Evolutionary conservation across 345 rosid genomes (phyloP).

Genomic region (Rhodamnia argentea): DNA sequence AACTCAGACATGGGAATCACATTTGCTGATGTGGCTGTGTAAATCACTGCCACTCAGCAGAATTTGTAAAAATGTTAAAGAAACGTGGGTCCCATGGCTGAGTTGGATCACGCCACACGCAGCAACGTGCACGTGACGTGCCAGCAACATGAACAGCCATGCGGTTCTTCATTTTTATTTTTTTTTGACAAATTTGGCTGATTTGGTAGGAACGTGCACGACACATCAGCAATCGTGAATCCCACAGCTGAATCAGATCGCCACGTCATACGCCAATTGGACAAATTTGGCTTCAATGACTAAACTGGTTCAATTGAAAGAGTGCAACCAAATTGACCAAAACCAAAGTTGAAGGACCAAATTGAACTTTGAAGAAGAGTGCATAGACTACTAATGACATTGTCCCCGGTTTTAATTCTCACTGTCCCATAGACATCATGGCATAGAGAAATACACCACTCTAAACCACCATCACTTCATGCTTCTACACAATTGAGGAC

Average conservation of each 20-base stretch:
- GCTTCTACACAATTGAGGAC: background rate
- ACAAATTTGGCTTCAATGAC: background rate
- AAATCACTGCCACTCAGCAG: background rate
- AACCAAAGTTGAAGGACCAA: background rate
- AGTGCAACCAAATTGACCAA: background rate
- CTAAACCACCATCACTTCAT: background rate
- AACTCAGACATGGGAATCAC: background rate
- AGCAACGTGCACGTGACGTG: background rate
- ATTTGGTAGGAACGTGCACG: background rate
- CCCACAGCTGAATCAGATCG: background rate
- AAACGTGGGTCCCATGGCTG: background rate
- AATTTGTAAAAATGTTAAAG: background rate
- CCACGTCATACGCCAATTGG: background rate
- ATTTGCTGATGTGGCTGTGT: background rate
- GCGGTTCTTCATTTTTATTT: background rate
- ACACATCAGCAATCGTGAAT: background rate
- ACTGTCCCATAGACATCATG: background rate
- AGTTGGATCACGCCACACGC: background rate
- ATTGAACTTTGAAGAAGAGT: background rate
- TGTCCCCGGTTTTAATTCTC: background rate
- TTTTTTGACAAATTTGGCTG: background rate
- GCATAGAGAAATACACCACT: background rate
- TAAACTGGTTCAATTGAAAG: background rate
- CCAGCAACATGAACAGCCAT: background rate
- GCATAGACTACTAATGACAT: background rate